Conservation (phyloP, 441 rosid genomes). For the Pelargonium australe region DNA sequence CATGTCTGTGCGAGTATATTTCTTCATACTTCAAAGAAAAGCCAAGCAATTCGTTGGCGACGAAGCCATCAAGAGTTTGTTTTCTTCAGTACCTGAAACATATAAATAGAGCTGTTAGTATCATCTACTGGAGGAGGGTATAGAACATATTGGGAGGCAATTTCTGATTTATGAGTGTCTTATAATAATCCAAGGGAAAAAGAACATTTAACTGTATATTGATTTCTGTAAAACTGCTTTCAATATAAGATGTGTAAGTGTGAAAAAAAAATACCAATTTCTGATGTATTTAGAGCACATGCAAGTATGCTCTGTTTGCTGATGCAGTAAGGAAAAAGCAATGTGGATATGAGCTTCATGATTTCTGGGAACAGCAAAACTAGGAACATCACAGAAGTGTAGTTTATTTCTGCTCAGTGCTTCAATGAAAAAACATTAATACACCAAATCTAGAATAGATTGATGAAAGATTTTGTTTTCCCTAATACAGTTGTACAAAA, state of each 20-base stretch:
- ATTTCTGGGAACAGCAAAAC: background rate
- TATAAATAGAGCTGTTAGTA: slow-evolving; percentile 2
- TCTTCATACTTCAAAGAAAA: background rate
- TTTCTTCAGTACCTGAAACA: slow-evolving; percentile 8
- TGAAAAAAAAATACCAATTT: background rate
- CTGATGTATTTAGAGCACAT: too few relatives aligned
- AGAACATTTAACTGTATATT: background rate
- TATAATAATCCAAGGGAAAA: background rate
- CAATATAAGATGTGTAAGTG: too few relatives aligned
- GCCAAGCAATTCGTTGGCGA: slow-evolving; percentile 1
- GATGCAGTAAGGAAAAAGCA: slow-evolving; percentile 2
- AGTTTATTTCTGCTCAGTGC: background rate
- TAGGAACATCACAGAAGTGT: too few relatives aligned
- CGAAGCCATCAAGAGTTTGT: background rate
- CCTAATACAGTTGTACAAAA: background rate
- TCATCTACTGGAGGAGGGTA: slow-evolving; percentile 4
- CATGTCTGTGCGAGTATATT: slow-evolving; percentile 3
- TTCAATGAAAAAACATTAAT: background rate
- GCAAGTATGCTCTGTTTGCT: too few relatives aligned
- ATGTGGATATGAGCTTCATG: background rate
- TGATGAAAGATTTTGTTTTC: background rate
- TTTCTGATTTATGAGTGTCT: slow-evolving; percentile 1
- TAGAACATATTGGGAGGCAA: background rate
- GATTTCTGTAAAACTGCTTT: background rate
- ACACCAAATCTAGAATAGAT: background rate